These are phyloP conservation scores for Flaveria bidentis DNA, from an alignment of 129 eudicot genomes.

Conservation along the genomic window DNA sequence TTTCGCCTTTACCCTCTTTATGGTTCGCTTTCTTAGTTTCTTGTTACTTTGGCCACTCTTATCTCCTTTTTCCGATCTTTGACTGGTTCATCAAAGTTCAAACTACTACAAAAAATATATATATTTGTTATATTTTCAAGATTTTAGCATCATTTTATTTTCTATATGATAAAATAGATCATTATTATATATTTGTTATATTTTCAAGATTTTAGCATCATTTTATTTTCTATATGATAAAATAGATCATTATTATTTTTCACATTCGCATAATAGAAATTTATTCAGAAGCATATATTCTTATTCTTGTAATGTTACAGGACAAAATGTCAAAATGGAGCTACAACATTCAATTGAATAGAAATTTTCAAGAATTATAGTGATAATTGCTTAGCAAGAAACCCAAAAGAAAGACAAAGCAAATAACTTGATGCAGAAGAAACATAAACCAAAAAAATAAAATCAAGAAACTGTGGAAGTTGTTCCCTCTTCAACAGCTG, in stretches of 20 bases:
- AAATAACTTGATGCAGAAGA: slow-evolving; percentile 9
- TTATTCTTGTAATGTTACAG: slow-evolving; percentile 24
- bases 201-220: no score
- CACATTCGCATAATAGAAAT: background rate
- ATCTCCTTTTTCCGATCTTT: no score
- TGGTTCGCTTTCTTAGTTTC: background rate
- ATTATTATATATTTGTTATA: no score
- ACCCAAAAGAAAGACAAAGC: background rate
- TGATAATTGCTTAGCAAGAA: slow-evolving; percentile 21
- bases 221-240: no score
- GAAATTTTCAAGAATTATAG: slow-evolving; percentile 13
- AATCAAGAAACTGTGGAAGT: slow-evolving; percentile 23
- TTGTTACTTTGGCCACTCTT: background rate
- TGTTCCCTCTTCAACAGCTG: slow-evolving; percentile 51
- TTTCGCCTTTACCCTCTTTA: background rate
- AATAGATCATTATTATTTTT: background rate
- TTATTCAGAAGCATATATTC: background rate
- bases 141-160: no score
- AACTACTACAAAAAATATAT: no score
- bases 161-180: background rate
- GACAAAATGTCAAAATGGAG: slow-evolving; percentile 20
- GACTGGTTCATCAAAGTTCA: no score
- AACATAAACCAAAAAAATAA: background rate
- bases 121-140: no score
- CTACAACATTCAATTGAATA: slow-evolving; percentile 15